These are phyloP conservation scores for Aeminium ludgeri DNA, from an alignment of 495 filamentous ascomycete genomes.

Conservation along the genomic window DNA sequence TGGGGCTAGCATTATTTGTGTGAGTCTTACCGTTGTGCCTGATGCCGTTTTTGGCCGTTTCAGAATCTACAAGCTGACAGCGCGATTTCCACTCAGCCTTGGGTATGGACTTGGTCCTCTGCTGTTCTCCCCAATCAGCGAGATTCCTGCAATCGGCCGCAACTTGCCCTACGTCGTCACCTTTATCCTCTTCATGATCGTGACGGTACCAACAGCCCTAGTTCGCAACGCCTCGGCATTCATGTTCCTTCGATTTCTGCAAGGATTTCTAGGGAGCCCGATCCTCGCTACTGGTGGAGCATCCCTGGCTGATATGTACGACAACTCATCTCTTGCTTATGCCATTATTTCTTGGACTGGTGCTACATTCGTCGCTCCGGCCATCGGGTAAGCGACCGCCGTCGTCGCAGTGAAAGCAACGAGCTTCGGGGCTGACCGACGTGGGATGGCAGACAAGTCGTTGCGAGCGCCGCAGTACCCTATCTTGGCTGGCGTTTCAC, in stretches of 20 bases:
- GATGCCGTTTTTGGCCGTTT: conserved; percentile 37
- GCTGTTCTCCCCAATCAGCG: conserved; percentile 29
- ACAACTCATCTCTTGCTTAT: conserved; percentile 29
- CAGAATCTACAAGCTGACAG: too few species aligned
- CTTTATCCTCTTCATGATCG: conserved; percentile 32
- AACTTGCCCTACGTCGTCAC: conserved; percentile 31
- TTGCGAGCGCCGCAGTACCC: too few species aligned
- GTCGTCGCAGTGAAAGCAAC: conserved; percentile 40
- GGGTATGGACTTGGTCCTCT: conserved; percentile 35
- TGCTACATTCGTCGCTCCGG: conserved; percentile 26
- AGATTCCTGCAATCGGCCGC: conserved; percentile 32
- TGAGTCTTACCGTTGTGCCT: conserved; percentile 31
- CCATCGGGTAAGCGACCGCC: conserved; percentile 40
- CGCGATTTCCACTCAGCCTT: too few species aligned
- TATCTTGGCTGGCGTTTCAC: conserved; percentile 25
- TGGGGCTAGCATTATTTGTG: conserved; percentile 27
- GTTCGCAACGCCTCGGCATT: conserved; percentile 33
- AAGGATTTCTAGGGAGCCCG: conserved; percentile 38
- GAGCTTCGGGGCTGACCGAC: too few species aligned
- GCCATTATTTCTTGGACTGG: conserved; percentile 33
- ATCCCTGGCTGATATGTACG: conserved; percentile 37
- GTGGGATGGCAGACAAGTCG: too few species aligned
- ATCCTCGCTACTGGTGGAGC: conserved; percentile 40
- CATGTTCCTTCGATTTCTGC: conserved; percentile 35
- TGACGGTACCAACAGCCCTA: conserved; percentile 32